Evolutionary conservation across 805 yeast genomes (phyloP).

Genomic region (Monosporozyma aquatica): DNA sequence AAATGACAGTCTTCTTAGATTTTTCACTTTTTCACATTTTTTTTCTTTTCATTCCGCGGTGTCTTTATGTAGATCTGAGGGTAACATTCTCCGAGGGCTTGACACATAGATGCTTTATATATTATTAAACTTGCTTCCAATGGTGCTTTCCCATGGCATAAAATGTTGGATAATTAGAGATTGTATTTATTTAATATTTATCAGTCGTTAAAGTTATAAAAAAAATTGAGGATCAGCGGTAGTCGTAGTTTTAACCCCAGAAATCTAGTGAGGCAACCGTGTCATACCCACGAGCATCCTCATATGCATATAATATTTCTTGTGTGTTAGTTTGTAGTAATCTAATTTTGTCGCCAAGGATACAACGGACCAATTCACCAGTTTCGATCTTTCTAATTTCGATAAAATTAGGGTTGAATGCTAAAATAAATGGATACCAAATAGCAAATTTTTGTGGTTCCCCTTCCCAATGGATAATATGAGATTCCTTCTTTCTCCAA

Average conservation of each 20-base stretch:
- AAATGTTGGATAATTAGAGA: not conserved
- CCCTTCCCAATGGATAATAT: conserved; percentile 97
- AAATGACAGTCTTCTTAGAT: too few relatives aligned
- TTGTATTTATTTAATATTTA: not conserved
- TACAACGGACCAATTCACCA: conserved; percentile 77
- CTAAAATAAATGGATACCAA: conserved; percentile 86
- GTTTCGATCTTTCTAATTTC: conserved; percentile 88
- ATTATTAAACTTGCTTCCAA: too few relatives aligned
- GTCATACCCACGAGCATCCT: conserved; percentile 82
- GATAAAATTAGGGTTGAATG: conserved; percentile 83
- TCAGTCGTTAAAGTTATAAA: not conserved
- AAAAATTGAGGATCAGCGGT: too few relatives aligned
- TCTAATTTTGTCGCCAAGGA: conserved; percentile 85
- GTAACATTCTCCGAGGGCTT: too few relatives aligned
- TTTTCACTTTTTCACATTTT: too few relatives aligned
- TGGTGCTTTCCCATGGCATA: too few relatives aligned
- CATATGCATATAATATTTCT: conserved; percentile 88
- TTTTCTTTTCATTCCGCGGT: too few relatives aligned
- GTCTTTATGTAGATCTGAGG: too few relatives aligned
- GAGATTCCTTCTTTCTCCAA: conserved; percentile 89
- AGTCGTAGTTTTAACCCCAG: conserved; percentile 43
- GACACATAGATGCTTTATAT: too few relatives aligned
- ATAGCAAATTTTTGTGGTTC: conserved; percentile 85
- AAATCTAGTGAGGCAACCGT: conserved; percentile 88
- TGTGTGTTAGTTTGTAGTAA: conserved; percentile 84